Evolutionary conservation across 2,329 filamentous ascomycete species (phyloP).

Genomic region (Trichophyton schoenleinii): DNA sequence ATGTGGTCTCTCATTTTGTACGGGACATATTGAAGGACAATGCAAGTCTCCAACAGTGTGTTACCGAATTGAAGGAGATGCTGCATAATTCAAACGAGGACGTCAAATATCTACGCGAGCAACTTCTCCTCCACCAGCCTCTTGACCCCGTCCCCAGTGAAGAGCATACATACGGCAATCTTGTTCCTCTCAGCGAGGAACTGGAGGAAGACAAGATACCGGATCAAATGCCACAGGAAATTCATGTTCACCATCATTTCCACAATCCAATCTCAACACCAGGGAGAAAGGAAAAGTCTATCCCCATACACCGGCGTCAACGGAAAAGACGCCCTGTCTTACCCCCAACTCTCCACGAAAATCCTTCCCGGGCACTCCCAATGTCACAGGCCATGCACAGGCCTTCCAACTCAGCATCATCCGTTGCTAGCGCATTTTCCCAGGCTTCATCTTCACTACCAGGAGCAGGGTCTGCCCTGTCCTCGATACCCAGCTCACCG

Average conservation of each 20-base stretch:
- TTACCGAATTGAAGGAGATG: conserved; percentile 83
- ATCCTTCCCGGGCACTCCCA: conserved; percentile 18
- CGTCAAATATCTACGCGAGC: conserved; percentile 73
- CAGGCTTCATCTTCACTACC: conserved; percentile 36
- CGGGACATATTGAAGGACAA: conserved; percentile 93
- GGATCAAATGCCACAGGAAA: conserved; percentile 51
- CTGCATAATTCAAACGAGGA: conserved; percentile 86
- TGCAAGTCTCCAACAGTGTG: conserved; percentile 80
- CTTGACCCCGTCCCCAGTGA: conserved; percentile 26
- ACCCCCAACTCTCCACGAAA: conserved; percentile 37
- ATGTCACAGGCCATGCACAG: conserved; percentile 18
- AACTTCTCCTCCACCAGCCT: conserved; percentile 68
- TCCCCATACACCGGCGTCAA: conserved; percentile 40
- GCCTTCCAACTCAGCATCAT: conserved; percentile 30
- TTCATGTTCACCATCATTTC: conserved; percentile 93
- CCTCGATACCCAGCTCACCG: conserved; percentile 72
- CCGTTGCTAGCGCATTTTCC: conserved; percentile 14
- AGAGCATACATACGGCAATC: conserved; percentile 7
- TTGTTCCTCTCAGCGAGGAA: conserved; percentile 55
- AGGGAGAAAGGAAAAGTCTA: conserved; percentile 43
- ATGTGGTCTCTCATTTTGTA: conserved; percentile 88
- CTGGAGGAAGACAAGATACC: conserved; percentile 42
- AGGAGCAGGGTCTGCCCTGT: conserved; percentile 48
- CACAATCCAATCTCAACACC: conserved; percentile 48
- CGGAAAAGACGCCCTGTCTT: conserved; percentile 59